phyloP scores from a whole-genome alignment of 78 protist species.

The Dictyostelium purpureum region DNA sequence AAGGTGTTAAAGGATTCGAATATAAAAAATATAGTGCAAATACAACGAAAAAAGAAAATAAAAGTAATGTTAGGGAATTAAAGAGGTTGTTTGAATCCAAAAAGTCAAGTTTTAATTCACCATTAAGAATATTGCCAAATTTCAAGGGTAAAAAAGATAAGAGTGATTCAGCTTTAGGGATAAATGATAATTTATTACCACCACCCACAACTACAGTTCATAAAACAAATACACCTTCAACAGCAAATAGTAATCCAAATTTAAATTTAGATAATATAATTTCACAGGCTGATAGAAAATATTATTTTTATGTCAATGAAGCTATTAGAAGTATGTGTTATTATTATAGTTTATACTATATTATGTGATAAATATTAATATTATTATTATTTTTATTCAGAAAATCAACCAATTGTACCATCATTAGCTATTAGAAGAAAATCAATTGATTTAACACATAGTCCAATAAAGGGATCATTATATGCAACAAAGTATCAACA shows the following conservation, averaged over 20 bases:
- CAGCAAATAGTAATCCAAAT: background rate
- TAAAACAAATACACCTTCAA: background rate
- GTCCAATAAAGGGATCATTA: constrained; percentile 65
- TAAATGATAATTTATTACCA: background rate
- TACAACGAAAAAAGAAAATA: too few species aligned
- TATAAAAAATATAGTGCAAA: too few species aligned
- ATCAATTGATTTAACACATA: constrained; percentile 59
- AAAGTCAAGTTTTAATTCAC: background rate
- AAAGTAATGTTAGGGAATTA: constrained; percentile 61
- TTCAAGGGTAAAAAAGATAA: background rate
- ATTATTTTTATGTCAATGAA: constrained; percentile 70
- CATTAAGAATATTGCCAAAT: background rate
- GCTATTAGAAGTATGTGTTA: constrained; percentile 61
- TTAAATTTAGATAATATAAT: constrained; percentile 17
- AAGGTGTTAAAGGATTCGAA: too few species aligned
- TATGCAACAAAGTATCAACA: constrained; percentile 57
- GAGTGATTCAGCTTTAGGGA: background rate
- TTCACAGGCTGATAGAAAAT: constrained; percentile 59
- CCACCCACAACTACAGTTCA: background rate
- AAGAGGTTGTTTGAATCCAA: constrained; percentile 76
- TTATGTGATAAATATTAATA: background rate
- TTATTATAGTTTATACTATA: background rate
- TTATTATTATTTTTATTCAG: background rate
- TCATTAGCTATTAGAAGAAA: constrained; percentile 73
- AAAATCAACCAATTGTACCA: constrained; percentile 68